A percentile compares a stretch with the other conserved stretches of the same genome.
These are phyloP conservation scores for Digitaria exilis DNA, from an alignment of 202 grass and related monocot genomes.

Conservation along the genomic window DNA sequence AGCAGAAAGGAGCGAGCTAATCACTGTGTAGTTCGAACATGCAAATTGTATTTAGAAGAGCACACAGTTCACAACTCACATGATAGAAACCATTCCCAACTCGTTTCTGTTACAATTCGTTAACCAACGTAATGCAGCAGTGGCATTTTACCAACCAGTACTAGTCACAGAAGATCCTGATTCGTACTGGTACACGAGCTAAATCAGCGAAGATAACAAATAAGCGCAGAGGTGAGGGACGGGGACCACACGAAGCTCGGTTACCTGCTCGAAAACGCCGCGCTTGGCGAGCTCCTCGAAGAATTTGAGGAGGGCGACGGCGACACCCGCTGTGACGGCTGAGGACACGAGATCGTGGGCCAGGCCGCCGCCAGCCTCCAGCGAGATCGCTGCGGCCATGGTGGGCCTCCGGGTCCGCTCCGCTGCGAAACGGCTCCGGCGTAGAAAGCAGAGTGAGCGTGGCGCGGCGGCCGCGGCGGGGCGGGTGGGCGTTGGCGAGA, in stretches of 20 bases:
- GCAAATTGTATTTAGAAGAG: slow-evolving; percentile 9
- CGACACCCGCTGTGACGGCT: slow-evolving; percentile 49
- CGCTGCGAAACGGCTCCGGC: neutral
- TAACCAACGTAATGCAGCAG: neutral
- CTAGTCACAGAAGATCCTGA: neutral
- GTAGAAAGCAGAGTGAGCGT: neutral
- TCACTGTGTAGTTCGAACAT: neutral
- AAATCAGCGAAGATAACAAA: neutral
- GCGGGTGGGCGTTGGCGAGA: neutral
- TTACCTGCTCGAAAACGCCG: slow-evolving; percentile 70
- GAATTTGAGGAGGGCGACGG: slow-evolving; percentile 69
- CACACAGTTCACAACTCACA: neutral
- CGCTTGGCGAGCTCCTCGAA: slow-evolving; percentile 77
- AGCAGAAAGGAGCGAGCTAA: neutral
- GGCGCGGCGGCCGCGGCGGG: neutral
- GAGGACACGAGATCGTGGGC: slow-evolving; percentile 58
- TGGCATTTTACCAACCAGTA: neutral
- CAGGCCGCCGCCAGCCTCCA: slow-evolving; percentile 35
- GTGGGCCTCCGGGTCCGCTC: slow-evolving; percentile 3
- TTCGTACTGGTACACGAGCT: neutral
- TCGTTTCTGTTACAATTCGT: neutral
- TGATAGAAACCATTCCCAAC: neutral
- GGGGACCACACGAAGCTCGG: neutral
- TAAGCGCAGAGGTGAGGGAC: no score
- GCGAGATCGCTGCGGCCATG: slow-evolving; percentile 43